Conservation (phyloP, 202 grass and related monocot species). For the Brachypodium distachyon region DNA sequence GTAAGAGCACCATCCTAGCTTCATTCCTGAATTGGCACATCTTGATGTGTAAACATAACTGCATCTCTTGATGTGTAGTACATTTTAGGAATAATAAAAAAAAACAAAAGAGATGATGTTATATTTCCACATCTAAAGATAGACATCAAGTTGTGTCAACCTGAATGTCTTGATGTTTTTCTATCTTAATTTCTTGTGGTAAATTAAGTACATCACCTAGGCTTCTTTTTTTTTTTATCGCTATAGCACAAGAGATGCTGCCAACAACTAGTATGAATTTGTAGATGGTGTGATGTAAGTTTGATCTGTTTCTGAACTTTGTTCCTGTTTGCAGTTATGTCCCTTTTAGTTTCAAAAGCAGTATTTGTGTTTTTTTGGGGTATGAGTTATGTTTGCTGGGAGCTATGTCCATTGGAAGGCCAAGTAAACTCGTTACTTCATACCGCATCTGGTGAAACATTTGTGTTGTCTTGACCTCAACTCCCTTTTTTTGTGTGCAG, state of each 20-base stretch:
- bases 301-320: neutral
- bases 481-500: slow-evolving; percentile 25
- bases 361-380: no score
- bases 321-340: neutral
- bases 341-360: neutral
- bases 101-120: neutral
- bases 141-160: neutral
- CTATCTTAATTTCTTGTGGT: neutral
- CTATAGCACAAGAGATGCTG: neutral
- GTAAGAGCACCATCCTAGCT: neutral
- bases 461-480: slow-evolving; percentile 1
- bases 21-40: neutral
- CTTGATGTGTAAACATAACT: neutral
- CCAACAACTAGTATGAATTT: neutral
- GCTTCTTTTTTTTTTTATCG: neutral
- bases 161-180: neutral
- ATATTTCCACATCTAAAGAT: neutral
- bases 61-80: neutral
- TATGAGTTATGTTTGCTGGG: neutral
- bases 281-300: neutral
- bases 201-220: neutral
- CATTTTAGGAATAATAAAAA: neutral
- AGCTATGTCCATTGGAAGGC: neutral
- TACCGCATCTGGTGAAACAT: neutral
- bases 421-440: neutral